Conservation (phyloP, 495 filamentous ascomycete species). For the Lasiosphaeria hispida region DNA sequence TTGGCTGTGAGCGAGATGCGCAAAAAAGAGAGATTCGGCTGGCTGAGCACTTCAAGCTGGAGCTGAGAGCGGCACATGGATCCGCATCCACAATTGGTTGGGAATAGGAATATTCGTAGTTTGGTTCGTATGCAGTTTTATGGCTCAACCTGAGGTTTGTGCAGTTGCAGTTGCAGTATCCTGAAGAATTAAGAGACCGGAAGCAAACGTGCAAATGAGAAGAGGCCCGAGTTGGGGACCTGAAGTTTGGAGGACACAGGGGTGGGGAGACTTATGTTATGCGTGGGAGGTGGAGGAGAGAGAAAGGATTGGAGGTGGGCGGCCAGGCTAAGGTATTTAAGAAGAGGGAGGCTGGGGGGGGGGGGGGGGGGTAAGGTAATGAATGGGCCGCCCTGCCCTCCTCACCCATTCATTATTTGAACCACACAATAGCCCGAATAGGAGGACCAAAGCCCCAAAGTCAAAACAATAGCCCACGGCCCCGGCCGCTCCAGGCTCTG, state of each 20-base stretch:
- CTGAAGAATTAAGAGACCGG: too few relatives aligned
- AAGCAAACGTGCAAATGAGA: too few relatives aligned
- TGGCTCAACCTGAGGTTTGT: too few relatives aligned
- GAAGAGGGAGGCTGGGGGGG: constrained; percentile 8
- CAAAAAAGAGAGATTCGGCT: background rate
- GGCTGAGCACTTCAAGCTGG: background rate
- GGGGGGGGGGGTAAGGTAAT: constrained; percentile 4
- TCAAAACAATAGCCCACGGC: background rate
- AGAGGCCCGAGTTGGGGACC: too few relatives aligned
- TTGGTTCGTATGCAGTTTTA: too few relatives aligned
- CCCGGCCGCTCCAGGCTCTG: background rate
- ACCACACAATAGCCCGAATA: constrained; percentile 1
- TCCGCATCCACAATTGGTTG: background rate
- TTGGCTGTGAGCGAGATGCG: background rate
- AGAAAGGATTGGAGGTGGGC: constrained; percentile 9
- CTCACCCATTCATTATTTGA: constrained; percentile 1
- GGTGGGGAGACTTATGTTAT: background rate
- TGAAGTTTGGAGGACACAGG: background rate
- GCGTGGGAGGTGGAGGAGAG: background rate
- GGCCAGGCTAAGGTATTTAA: constrained; percentile 11
- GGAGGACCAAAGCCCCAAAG: background rate
- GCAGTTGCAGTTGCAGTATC: too few relatives aligned
- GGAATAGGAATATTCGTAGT: background rate
- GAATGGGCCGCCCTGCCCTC: constrained; percentile 9
- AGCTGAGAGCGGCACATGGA: background rate